Percentiles rank a stretch among this genome's conserved stretches.
These are phyloP conservation scores for Polyrhizophydium stewartii DNA, from an alignment of 371 early-diverging fungal genomes.

Conservation along the genomic window DNA sequence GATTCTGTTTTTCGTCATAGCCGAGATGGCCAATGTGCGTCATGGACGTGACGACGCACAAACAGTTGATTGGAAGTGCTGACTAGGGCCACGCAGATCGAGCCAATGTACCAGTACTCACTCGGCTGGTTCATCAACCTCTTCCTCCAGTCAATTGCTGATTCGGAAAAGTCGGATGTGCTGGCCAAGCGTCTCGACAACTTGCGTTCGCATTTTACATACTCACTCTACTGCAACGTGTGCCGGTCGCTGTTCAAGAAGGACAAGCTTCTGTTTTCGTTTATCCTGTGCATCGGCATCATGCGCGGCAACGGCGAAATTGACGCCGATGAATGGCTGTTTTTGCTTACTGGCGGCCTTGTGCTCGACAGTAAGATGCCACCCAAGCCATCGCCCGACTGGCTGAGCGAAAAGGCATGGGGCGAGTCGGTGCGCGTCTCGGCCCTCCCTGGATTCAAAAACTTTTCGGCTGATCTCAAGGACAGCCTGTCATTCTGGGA, in stretches of 20 bases:
- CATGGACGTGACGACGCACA: background rate
- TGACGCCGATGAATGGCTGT: constrained; percentile 49
- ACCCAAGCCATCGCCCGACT: constrained; percentile 45
- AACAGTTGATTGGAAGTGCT: background rate
- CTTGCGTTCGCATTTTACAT: constrained; percentile 47
- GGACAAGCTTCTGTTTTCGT: constrained; percentile 57
- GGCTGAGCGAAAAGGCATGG: constrained; percentile 50
- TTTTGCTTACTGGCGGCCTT: constrained; percentile 51
- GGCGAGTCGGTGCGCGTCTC: constrained; percentile 40
- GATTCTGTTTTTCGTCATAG: constrained; percentile 52
- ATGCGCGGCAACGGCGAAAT: constrained; percentile 44
- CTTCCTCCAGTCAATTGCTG: constrained; percentile 45
- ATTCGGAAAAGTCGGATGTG: constrained; percentile 44
- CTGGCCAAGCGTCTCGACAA: constrained; percentile 44
- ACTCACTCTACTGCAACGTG: constrained; percentile 52
- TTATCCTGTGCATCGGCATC: constrained; percentile 46
- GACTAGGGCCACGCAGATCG: constrained; percentile 25
- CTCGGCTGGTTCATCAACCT: constrained; percentile 52
- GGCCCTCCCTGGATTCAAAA: constrained; percentile 31
- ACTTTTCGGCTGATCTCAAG: constrained; percentile 29
- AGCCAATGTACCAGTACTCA: constrained; percentile 60
- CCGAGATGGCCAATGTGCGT: constrained; percentile 51
- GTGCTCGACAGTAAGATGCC: constrained; percentile 32
- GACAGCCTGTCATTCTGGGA: constrained; percentile 22
- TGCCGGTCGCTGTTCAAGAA: constrained; percentile 57